Evolutionary conservation across 2,329 filamentous ascomycete species (phyloP).

Genomic region (Scedosporium minutisporum): DNA sequence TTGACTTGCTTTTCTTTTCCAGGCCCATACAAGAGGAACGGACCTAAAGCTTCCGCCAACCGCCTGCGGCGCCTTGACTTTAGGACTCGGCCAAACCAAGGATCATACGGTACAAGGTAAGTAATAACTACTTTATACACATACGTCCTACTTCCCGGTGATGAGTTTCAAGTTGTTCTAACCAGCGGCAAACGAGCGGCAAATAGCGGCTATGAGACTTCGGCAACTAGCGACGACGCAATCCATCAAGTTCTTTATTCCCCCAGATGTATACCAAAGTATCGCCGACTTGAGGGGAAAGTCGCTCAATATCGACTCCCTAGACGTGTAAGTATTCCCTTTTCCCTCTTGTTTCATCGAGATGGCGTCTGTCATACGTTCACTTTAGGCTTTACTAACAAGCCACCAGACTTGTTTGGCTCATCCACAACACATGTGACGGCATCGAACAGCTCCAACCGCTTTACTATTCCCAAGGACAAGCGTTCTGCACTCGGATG

Average conservation of each 20-base stretch:
- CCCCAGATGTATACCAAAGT: slow-evolving; percentile 52
- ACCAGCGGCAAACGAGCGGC: not conserved
- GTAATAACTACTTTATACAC: not conserved
- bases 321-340: too few relatives aligned
- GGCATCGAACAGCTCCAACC: slow-evolving; percentile 49
- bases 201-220: slow-evolving; percentile 53
- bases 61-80: slow-evolving; percentile 42
- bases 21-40: slow-evolving; percentile 48
- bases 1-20: too few relatives aligned
- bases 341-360: too few relatives aligned
- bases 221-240: slow-evolving; percentile 48
- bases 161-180: not conserved
- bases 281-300: slow-evolving; percentile 35
- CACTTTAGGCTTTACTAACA: slow-evolving; percentile 9
- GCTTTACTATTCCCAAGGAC: slow-evolving; percentile 49
- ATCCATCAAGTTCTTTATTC: slow-evolving; percentile 43
- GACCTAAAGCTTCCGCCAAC: slow-evolving; percentile 44
- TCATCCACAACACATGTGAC: slow-evolving; percentile 53
- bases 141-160: not conserved
- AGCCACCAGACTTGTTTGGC: slow-evolving; percentile 36
- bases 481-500: slow-evolving; percentile 48
- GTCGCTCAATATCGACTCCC: too few relatives aligned
- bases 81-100: slow-evolving; percentile 48
- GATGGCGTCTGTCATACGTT: slow-evolving; percentile 2
- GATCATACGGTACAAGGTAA: slow-evolving; percentile 52